Evolutionary conservation across 352 stramenopile genomes (phyloP), one percentile per base, ranked within the genome.

Genomic region (Phytophthora pseudosyringae): DNA sequence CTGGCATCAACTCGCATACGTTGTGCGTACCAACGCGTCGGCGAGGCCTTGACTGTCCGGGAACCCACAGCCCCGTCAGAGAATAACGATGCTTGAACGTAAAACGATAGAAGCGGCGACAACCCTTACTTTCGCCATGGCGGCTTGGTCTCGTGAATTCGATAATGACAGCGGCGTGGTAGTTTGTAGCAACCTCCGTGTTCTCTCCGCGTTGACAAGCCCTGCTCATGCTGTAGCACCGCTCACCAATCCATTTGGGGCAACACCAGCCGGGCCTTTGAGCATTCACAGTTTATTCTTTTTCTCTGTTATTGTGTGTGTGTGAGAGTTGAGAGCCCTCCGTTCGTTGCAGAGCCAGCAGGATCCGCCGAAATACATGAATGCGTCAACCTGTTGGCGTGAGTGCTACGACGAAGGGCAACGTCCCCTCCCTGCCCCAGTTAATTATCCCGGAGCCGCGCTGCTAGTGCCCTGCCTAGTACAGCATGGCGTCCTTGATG

Each of bases 401-500:
- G 32, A 47, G 43, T 57, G 53, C 40, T 50, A 29, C 47, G 35
- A 52, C 47, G 36, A 55, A 61, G 41, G 16, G 26, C 47, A 73
- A 69, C 47, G 36, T 36, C 41, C 41, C 48, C 40, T 38, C 48
- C 43, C 18, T 55, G 48, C 53, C 55, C 52, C 59, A 53, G 66
- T 54, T 70, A 61, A 59, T 69, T 73, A 73, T 65, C 59, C 59
- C 38, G 31, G 31, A 64, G 45, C 46, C 38, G 40, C 26, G 29
- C 7, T 35, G 31, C 31, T 35, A 35, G 25, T 21, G 21, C 21
- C 21, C 15, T 16, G 25, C 15, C 80, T 88, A 95, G 75, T 95
- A 95, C 70, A 95, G 73, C 87, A 95, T 95, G 50, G 90, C 85
- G 36, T 95, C 87, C 73, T 95, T 95, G 81, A 95, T 92, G 70